Base-by-base conservation (phyloP, 2,329 filamentous ascomycete genomes). In the Xylaria sp. region DNA sequence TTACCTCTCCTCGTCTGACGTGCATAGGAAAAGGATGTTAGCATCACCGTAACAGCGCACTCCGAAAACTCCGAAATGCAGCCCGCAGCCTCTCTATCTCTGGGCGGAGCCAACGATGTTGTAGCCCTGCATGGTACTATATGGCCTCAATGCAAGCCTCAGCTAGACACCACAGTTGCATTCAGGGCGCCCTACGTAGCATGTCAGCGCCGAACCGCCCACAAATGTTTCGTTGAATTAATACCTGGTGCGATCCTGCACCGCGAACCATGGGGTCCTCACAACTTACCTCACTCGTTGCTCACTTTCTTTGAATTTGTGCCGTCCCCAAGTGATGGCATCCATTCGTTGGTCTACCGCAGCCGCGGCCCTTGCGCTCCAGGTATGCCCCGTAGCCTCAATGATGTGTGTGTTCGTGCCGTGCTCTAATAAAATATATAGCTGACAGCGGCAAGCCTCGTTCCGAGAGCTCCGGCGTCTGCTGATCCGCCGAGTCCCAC, bases 121-220 rank as follows among this genome's bases (percentile, higher is more conserved):
- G 32, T 62, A 56, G 32, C 34, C n/a, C n/a, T 56, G 50, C 34
- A 48, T 69, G 62, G 25, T 51, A 65, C 62, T 57, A 57, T 65
- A 61, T 39, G n/a, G 56, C 32, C 56, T 51, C 28, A 9, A 39
- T 46, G 37, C n/a, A 39, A 62, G 62, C 44, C 61, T 68, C 50
- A 64, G 51, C 48, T 23, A 34, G 37, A 37, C 65, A 39, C 20
- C 8, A 60, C 52, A 55, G 56, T 28, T 6, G 39, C 23, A 58
- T 58, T 61, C 48, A 50, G 56, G 41, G 25, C 39, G 46, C 13
- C 46, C 8, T 34, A 34, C 6, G 9, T 13, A n/a, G 28, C 41
- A 37, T 54, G 51, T 62, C 58, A 62, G 52, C 58, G 37, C 28
- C 25, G 25, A 55, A 15, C 52, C 52, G 25, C 18, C 46, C 37